Percentiles rank a stretch among this genome's conserved stretches.
Evolutionary conservation across 306 rosid species (phyloP).

Genomic region (Datisca glomerata): DNA sequence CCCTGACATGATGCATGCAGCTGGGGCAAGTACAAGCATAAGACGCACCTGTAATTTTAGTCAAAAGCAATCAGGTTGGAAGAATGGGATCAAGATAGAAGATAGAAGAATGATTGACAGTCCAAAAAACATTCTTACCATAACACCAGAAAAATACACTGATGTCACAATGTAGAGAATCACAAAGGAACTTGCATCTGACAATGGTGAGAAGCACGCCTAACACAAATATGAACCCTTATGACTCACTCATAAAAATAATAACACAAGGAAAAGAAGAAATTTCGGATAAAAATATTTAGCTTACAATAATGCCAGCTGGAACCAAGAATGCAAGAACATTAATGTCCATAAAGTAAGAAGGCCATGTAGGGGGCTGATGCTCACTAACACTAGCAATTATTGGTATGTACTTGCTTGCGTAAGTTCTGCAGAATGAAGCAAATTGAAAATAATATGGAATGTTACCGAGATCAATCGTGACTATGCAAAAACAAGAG

Average conservation of each 20-base stretch:
- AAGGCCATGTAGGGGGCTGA: conserved; percentile 99
- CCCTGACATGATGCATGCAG: conserved; percentile 96
- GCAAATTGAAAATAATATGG: conserved; percentile 3
- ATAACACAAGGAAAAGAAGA: conserved; percentile 7
- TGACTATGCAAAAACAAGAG: background rate
- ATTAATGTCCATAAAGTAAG: conserved; percentile 98
- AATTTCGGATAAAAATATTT: background rate
- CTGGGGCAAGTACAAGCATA: conserved; percentile 98
- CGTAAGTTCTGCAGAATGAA: conserved; percentile 73
- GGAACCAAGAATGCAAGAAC: conserved; percentile 98
- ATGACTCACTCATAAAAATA: conserved; percentile 9
- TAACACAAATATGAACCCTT: conserved; percentile 26
- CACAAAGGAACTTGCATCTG: conserved; percentile 95
- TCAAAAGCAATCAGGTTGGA: conserved; percentile 13
- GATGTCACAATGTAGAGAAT: conserved; percentile 77
- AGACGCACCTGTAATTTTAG: conserved; percentile 70
- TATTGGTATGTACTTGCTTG: conserved; percentile 99
- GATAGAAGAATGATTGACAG: conserved; percentile 7
- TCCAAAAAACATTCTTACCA: conserved; percentile 48
- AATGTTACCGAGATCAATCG: conserved; percentile 2
- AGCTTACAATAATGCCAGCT: conserved; percentile 86
- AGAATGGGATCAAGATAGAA: conserved; percentile 4
- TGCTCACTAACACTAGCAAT: conserved; percentile 99
- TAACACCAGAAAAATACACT: conserved; percentile 95
- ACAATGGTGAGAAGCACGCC: conserved; percentile 91